Percentiles rank a stretch among this genome's conserved stretches.
Conservation (phyloP, 192 early-diverging fungal species). For the Coemansia sp. region DNA sequence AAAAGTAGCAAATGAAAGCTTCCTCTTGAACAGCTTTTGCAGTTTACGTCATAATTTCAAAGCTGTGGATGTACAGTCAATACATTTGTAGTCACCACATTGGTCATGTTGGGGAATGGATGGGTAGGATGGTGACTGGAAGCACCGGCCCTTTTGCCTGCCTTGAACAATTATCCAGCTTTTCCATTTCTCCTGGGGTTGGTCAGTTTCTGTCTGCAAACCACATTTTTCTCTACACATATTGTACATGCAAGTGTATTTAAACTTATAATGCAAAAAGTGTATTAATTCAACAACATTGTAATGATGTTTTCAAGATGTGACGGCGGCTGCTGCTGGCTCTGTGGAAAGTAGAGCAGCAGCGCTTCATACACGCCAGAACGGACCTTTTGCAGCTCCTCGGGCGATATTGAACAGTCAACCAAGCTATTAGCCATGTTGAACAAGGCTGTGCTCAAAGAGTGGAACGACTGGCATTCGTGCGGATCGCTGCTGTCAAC, state of each 20-base stretch:
- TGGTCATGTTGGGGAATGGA: no score
- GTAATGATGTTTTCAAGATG: constrained; percentile 18
- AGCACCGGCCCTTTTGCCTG: no score
- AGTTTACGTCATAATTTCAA: no score
- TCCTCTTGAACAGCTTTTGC: no score
- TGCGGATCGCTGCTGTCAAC: constrained; percentile 61
- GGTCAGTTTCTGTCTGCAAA: no score
- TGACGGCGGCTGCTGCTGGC: constrained; percentile 33
- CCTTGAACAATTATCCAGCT: no score
- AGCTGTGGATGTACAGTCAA: no score
- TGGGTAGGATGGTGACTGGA: no score
- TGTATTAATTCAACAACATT: background rate
- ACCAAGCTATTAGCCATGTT: constrained; percentile 14
- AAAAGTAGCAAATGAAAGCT: no score
- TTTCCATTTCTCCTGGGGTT: no score
- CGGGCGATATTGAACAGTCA: background rate
- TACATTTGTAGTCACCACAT: no score
- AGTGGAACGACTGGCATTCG: constrained; percentile 44
- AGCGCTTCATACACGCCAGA: constrained; percentile 40
- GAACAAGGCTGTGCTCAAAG: constrained; percentile 51
- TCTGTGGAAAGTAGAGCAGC: constrained; percentile 35
- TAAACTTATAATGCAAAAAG: background rate
- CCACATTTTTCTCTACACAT: background rate
- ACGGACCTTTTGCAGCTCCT: constrained; percentile 27
- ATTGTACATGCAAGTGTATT: background rate